Evolutionary conservation across 768 basidiomycete species (phyloP).

Genomic region (Tricholomella constricta): DNA sequence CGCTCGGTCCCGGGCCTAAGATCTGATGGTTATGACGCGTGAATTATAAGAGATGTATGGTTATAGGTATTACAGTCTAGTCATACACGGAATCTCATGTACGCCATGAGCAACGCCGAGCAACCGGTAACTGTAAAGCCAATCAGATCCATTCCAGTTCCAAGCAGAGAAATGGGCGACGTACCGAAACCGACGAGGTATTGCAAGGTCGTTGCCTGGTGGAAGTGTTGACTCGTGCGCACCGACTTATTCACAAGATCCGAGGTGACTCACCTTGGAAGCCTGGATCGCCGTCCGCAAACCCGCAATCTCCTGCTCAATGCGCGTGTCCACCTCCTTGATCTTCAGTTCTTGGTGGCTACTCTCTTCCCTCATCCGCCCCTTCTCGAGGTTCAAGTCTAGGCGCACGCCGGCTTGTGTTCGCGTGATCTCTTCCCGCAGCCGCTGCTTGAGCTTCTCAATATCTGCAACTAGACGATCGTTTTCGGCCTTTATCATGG

Average conservation of each 20-base stretch:
- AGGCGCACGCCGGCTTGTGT: conserved; percentile 93
- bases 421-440: conserved; percentile 88
- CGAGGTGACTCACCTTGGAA: conserved; percentile 59
- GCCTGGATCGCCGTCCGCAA: conserved; percentile 83
- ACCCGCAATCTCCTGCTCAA: conserved; percentile 93
- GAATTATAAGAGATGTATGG: background rate
- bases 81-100: conserved; percentile 69
- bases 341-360: conserved; percentile 93
- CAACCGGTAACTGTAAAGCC: conserved; percentile 73
- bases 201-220: conserved; percentile 80
- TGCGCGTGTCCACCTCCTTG: conserved; percentile 95
- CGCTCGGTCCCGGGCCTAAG: conserved; percentile 39
- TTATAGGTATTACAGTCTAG: conserved; percentile 8
- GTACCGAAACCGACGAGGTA: conserved; percentile 86
- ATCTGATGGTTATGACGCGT: background rate
- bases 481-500: conserved; percentile 94
- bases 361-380: conserved; percentile 91
- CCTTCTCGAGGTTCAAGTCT: conserved; percentile 96
- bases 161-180: conserved; percentile 26
- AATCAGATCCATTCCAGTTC: conserved; percentile 4
- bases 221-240: background rate
- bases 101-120: conserved; percentile 85
- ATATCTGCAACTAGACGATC: conserved; percentile 91
- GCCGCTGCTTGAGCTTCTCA: conserved; percentile 91
- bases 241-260: background rate